Percentiles rank a stretch among this genome's conserved stretches.
Conservation (phyloP, 139 green algal genomes). For the Coelastrella sp. region DNA sequence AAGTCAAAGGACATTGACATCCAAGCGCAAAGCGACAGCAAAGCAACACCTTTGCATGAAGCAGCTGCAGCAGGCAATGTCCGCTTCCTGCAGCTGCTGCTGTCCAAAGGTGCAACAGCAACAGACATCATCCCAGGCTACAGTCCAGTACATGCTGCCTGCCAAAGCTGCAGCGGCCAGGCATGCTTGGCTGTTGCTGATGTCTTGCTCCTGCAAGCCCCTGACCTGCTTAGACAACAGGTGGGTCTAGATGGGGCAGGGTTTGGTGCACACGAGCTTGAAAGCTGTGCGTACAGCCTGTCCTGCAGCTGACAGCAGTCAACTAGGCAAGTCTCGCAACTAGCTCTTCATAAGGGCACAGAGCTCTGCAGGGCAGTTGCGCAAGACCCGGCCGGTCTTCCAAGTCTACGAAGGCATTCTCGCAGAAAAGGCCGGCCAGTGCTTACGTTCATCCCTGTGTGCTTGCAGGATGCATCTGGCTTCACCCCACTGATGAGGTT, state of each 20-base stretch:
- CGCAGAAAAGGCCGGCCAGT: not conserved
- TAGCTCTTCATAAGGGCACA: too few species aligned
- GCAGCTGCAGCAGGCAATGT: constrained; percentile 23
- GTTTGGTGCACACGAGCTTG: not conserved
- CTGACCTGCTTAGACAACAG: not conserved
- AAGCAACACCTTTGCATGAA: constrained; percentile 24
- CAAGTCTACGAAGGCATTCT: not conserved
- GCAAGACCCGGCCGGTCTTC: too few species aligned
- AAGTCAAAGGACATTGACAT: constrained; percentile 4
- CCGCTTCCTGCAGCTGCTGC: not conserved
- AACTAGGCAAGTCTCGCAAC: too few species aligned
- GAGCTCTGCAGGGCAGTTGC: too few species aligned
- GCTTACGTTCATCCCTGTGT: not conserved
- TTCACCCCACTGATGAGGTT: constrained; percentile 45
- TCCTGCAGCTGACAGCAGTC: too few species aligned
- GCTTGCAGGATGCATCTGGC: constrained; percentile 16
- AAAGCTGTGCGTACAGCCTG: too few species aligned
- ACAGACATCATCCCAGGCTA: not conserved
- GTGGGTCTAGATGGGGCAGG: not conserved
- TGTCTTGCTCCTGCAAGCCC: constrained; percentile 10
- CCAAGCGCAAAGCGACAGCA: not conserved
- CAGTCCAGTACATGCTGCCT: constrained; percentile 19
- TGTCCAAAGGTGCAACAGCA: not conserved
- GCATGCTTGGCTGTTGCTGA: not conserved
- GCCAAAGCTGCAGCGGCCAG: not conserved